Evolutionary conservation across 2,329 filamentous ascomycete species (phyloP).

Genomic region (Talaromyces sp.): DNA sequence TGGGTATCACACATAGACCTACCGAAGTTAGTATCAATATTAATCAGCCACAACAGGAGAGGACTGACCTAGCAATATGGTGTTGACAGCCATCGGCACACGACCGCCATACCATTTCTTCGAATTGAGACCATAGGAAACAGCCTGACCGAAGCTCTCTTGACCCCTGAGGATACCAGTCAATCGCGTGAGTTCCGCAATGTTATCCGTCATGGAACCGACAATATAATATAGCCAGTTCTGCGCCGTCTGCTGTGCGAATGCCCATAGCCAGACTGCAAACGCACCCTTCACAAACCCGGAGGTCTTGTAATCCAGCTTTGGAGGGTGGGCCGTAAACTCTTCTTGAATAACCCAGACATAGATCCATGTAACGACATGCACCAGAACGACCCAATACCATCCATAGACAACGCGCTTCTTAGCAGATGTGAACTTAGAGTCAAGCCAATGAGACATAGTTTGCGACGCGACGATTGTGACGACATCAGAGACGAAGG

Average conservation of each 20-base stretch:
- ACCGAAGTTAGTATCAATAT: background rate
- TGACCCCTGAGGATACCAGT: constrained; percentile 45
- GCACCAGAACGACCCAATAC: constrained; percentile 45
- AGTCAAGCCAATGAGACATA: constrained; percentile 47
- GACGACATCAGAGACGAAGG: constrained; percentile 40
- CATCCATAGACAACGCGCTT: constrained; percentile 44
- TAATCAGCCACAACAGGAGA: background rate
- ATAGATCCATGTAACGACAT: constrained; percentile 51
- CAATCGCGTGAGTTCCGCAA: constrained; percentile 47
- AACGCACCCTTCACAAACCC: constrained; percentile 50
- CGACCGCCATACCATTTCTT: constrained; percentile 42
- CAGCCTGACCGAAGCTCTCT: constrained; percentile 45
- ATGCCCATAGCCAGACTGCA: constrained; percentile 49
- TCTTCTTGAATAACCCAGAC: constrained; percentile 54
- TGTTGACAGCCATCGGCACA: constrained; percentile 43
- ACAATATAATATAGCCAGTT: constrained; percentile 58
- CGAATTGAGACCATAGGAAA: constrained; percentile 45
- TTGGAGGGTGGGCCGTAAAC: constrained; percentile 43
- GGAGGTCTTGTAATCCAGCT: constrained; percentile 41
- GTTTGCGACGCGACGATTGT: constrained; percentile 45
- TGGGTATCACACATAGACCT: constrained; percentile 28
- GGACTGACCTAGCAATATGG: constrained; percentile 30
- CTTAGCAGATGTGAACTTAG: constrained; percentile 37
- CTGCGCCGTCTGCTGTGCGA: constrained; percentile 52
- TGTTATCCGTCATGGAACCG: constrained; percentile 55